Evolutionary conservation across 2,329 filamentous ascomycete genomes (phyloP), one percentile per base, ranked within the genome.

Genomic region (Didymosphaeria variabile): DNA sequence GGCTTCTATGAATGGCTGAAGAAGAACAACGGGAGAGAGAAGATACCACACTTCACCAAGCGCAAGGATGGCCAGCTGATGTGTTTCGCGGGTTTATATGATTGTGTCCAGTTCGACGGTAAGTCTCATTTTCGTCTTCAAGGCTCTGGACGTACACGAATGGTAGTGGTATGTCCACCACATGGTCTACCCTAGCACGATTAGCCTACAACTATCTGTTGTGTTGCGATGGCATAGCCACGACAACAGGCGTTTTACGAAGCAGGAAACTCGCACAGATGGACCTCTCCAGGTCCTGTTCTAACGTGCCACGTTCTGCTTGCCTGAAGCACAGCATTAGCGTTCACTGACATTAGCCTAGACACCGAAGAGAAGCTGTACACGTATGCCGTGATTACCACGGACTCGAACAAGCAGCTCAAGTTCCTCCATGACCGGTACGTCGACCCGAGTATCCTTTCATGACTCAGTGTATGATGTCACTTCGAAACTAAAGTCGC

Each of bases 1-100:
- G 95, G 95, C 1, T 99, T 98, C 79, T 99, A 93, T 72, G 95
- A 99, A 79, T 98, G 95, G 95, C 82, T 96, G 61, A 94, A 94
- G 78, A 92, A 90, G 70, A 90, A 87, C 71, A 85, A 85, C 1
- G 85, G 87, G 7, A 94, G 91, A 68, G 90, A 95, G 57, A 96
- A 92, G 79, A 81, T 94, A 1, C 94, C 95, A 12, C 89, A 98
- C 77, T 97, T 89, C 71, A 86, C 93, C 23, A 94, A 90, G 79
- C 85, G 93, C 31, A 91, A 88, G 68, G 94, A 98, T 74, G 91
- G 91, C 0, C 86, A 88, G 69, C 80, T 97, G 69, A 92, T 97
- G 90, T 94, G 88, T 71, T 89, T 98, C 70, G 94, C 94, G 12
- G 95, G 94, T 0, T 79, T 99, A 5, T 99, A 93, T 93, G 94